A percentile compares a stretch with the other conserved stretches of the same genome.
phyloP scores from a whole-genome alignment of 2,329 filamentous ascomycete species.

The Furcasterigmium furcatum region DNA sequence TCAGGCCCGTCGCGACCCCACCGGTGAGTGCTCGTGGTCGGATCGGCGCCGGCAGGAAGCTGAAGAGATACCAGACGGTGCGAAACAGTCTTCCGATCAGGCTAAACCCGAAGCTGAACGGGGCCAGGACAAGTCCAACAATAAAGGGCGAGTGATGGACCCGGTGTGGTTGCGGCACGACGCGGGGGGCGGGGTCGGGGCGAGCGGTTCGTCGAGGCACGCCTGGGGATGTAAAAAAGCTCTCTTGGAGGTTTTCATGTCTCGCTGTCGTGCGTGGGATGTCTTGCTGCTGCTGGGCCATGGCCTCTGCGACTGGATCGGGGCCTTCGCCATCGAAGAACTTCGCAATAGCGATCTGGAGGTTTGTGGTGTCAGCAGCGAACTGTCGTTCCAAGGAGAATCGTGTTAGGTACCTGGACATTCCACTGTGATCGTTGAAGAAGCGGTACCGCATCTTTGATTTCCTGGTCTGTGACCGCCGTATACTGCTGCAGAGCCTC shows the following conservation, averaged over 20 bases:
- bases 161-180: slow-evolving; percentile 73
- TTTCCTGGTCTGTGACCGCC: slow-evolving; percentile 80
- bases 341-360: slow-evolving; percentile 87
- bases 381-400: not conserved
- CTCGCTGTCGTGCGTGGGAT: slow-evolving; percentile 60
- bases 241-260: slow-evolving; percentile 72
- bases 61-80: slow-evolving; percentile 73
- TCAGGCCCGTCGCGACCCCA: slow-evolving; percentile 45
- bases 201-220: slow-evolving; percentile 21
- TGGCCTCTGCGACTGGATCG: slow-evolving; percentile 75
- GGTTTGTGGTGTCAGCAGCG: not conserved
- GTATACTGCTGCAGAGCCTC: slow-evolving; percentile 84
- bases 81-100: slow-evolving; percentile 67
- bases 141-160: slow-evolving; percentile 71
- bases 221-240: slow-evolving; percentile 34
- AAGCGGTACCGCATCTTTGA: slow-evolving; percentile 72
- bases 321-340: slow-evolving; percentile 96
- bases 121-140: slow-evolving; percentile 74
- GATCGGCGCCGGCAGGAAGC: slow-evolving; percentile 70
- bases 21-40: slow-evolving; percentile 53
- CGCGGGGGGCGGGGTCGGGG: slow-evolving; percentile 72
- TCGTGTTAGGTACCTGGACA: slow-evolving; percentile 63
- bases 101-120: slow-evolving; percentile 75
- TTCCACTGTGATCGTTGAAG: slow-evolving; percentile 93
- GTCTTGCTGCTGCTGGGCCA: slow-evolving; percentile 53